A percentile compares a stretch with the other conserved stretches of the same genome.
Conservation (phyloP, 805 yeast genomes). For the Wickerhamiella musiphila region DNA sequence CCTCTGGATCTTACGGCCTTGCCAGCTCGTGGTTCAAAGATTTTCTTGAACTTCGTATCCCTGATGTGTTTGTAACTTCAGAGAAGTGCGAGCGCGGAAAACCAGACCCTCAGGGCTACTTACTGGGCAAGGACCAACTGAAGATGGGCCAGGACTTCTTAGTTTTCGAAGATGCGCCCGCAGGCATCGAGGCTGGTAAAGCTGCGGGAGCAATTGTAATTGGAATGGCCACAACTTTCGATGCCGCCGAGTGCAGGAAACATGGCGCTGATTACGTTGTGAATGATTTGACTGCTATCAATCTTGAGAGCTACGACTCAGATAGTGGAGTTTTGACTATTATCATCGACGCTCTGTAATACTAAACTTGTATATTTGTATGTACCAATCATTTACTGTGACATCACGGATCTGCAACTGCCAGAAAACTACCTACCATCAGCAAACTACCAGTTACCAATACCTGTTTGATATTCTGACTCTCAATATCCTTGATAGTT, state of each 20-base stretch:
- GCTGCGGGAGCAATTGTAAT: constrained; percentile 65
- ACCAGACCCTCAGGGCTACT: constrained; percentile 72
- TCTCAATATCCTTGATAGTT: constrained; percentile 38
- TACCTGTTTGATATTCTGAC: constrained; percentile 35
- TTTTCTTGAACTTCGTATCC: constrained; percentile 39
- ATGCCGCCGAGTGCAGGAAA: constrained; percentile 42
- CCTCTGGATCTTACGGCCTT: constrained; percentile 59
- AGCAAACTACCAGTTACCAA: constrained; percentile 91
- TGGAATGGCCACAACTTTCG: constrained; percentile 67
- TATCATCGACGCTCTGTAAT: too few relatives aligned
- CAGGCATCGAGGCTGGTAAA: constrained; percentile 67
- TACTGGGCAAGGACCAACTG: constrained; percentile 20
- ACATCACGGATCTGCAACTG: constrained; percentile 42
- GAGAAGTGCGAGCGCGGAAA: constrained; percentile 60
- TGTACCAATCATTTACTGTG: too few relatives aligned
- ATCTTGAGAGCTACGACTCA: constrained; percentile 34
- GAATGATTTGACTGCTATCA: constrained; percentile 46
- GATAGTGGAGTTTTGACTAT: too few relatives aligned
- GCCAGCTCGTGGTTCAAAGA: constrained; percentile 61
- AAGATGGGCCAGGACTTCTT: constrained; percentile 24
- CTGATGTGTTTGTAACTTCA: constrained; percentile 63
- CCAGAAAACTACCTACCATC: constrained; percentile 82
- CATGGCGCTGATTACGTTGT: constrained; percentile 71
- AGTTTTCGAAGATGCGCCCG: constrained; percentile 74
- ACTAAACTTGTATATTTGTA: too few relatives aligned